A percentile compares a stretch with the other conserved stretches of the same genome.
These are phyloP conservation scores for Colletotrichum simmondsii DNA, from an alignment of 2,329 filamentous ascomycete species.

Conservation along the genomic window DNA sequence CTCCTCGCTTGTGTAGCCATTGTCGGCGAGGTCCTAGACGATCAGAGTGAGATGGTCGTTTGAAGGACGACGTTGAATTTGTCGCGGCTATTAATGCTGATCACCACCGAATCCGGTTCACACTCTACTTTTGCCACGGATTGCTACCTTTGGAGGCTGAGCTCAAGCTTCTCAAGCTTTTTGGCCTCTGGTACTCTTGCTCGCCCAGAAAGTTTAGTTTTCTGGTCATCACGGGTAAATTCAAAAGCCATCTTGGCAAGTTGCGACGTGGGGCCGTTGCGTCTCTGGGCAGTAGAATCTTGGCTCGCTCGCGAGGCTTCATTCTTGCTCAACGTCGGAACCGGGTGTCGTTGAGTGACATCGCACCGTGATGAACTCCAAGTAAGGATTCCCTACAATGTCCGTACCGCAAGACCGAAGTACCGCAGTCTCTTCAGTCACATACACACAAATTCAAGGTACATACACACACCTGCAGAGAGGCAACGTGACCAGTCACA, in stretches of 20 bases:
- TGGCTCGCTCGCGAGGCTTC: not conserved
- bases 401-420: not conserved
- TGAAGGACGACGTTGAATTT: not conserved
- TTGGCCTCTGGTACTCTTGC: slow-evolving; percentile 5
- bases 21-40: not conserved
- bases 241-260: slow-evolving; percentile 21
- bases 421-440: not conserved
- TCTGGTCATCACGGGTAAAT: slow-evolving; percentile 27
- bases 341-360: slow-evolving; percentile 12
- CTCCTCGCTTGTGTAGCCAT: not conserved
- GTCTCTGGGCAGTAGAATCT: not conserved
- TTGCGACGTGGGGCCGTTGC: not conserved
- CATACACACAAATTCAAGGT: not conserved
- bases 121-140: not conserved
- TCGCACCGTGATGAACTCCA: not conserved
- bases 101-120: not conserved
- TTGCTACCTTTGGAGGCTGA: slow-evolving; percentile 28
- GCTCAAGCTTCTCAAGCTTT: slow-evolving; percentile 34
- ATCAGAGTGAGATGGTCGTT: not conserved
- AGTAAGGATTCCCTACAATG: not conserved
- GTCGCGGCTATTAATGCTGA: not conserved
- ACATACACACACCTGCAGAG: not conserved
- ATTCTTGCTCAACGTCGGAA: not conserved
- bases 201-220: slow-evolving; percentile 19
- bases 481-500: slow-evolving; percentile 21